A percentile compares a stretch with the other conserved stretches of the same genome.
Conservation (phyloP, 2,329 filamentous ascomycete genomes). For the Sclerotinia sclerotiorum region DNA sequence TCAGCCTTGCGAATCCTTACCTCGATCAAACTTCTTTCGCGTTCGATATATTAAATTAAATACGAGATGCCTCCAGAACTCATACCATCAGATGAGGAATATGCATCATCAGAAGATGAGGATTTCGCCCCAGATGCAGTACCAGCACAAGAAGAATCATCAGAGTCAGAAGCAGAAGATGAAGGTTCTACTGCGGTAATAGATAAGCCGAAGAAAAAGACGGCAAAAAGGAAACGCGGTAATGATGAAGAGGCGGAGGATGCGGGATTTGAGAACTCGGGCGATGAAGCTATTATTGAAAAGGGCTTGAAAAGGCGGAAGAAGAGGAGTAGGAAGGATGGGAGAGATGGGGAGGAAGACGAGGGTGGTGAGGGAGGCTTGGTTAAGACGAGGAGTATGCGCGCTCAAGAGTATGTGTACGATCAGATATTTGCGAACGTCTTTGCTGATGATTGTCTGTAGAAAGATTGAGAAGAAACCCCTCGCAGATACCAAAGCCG, state of each 20-base stretch:
- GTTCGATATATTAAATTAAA: background rate
- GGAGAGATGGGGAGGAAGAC: constrained; percentile 58
- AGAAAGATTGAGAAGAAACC: constrained; percentile 37
- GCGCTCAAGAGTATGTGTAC: constrained; percentile 59
- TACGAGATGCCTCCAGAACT: constrained; percentile 37
- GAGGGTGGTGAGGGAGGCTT: constrained; percentile 63
- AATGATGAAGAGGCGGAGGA: constrained; percentile 44
- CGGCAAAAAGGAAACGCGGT: constrained; percentile 42
- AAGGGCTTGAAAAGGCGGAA: constrained; percentile 55
- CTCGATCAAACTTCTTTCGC: background rate
- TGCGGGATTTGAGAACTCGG: constrained; percentile 63
- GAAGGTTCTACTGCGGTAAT: constrained; percentile 37
- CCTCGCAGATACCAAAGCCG: constrained; percentile 31
- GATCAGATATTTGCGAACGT: background rate
- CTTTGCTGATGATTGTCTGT: constrained; percentile 15
- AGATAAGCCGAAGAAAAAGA: constrained; percentile 23
- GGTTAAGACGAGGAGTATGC: constrained; percentile 71
- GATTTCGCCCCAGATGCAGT: constrained; percentile 66
- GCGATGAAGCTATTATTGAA: constrained; percentile 69
- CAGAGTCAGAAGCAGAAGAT: constrained; percentile 49
- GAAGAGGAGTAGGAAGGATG: constrained; percentile 45
- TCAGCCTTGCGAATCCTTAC: constrained; percentile 15
- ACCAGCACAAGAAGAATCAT: constrained; percentile 47
- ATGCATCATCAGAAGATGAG: constrained; percentile 70
- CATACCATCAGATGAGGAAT: constrained; percentile 48